Base-by-base conservation (phyloP, 225 moss, liverwort and hornwort genomes). In the Physcomitrium patens region DNA sequence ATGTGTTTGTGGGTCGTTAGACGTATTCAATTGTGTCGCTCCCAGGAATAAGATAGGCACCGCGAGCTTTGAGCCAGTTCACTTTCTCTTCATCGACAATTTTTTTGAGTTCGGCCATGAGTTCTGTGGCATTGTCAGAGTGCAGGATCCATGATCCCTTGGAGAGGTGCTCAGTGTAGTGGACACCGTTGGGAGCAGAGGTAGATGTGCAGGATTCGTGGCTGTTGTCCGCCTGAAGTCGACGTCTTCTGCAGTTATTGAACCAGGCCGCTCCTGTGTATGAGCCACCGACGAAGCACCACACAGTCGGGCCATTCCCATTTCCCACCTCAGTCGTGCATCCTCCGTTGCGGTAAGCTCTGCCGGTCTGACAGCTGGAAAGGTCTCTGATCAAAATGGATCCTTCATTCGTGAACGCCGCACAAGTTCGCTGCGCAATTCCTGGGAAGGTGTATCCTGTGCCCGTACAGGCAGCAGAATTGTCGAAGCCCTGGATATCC, bases 311-410 rank as follows among this genome's bases (percentile, higher is more conserved):
- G 12, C 66, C 66, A 12, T 19, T 43, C 23, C 66, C 66, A 10
- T 2, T 67, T 17, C 10, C 3, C 18, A 67, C 66, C 42, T 45
- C 37, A 5, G 66, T 67, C 6, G 66, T 47, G 66, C 66, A 67
- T 37, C 46, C 66, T 1, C 66, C 66, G 12, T 10, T 17, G 5
- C 42, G 37, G 22, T 48, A 67, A 43, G 9, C 16, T 13, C 8
- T 43, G 16, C 16, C 42, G 11, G 43, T 67, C 7, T 67, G 12
- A 10, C 44, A 45, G 44, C 17, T 18, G 11, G 20, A 16, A 67
- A 67, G 66, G 20, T 44, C 18, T 67, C 66, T 67, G 66, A 67
- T 16, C 46, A 16, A 9, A 48, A 67, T 18, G 42, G 66, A 67
- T 43, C 66, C 66, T 47, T 18, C 46, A 19, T 22, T 44, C 7